Evolutionary conservation across 257 asterid genomes (phyloP).

Genomic region (Verbena officinalis): DNA sequence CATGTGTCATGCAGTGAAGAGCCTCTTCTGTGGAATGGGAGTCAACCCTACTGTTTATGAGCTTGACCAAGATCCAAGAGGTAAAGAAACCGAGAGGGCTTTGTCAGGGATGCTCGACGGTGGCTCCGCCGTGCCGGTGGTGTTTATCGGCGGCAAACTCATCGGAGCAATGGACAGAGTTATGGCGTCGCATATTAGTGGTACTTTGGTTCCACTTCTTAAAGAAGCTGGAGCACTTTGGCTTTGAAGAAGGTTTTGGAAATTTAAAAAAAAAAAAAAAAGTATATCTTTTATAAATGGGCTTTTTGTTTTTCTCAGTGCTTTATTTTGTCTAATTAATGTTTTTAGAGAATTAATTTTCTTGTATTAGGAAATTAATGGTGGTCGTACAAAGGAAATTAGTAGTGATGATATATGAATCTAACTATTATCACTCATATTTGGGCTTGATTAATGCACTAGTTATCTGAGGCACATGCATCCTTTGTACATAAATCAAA

Average conservation of each 20-base stretch:
- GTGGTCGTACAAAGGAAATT: slow-evolving; percentile 30
- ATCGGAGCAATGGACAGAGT: slow-evolving; percentile 63
- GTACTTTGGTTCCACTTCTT: slow-evolving; percentile 58
- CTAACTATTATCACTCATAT: not conserved
- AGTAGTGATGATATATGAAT: not conserved
- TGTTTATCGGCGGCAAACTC: slow-evolving; percentile 60
- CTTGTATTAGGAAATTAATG: slow-evolving; percentile 11
- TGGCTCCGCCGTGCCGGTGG: slow-evolving; percentile 54
- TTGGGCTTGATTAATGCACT: slow-evolving; percentile 21
- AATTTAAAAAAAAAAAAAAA: no score
- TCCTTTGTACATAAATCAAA: slow-evolving; percentile 31
- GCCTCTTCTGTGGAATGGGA: slow-evolving; percentile 62
- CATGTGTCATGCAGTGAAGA: slow-evolving; percentile 65
- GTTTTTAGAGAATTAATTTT: slow-evolving; percentile 7
- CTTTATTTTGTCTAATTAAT: not conserved
- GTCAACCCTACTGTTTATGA: slow-evolving; percentile 59
- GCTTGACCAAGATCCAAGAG: slow-evolving; percentile 57
- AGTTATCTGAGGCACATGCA: slow-evolving; percentile 24
- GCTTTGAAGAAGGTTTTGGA: slow-evolving; percentile 37
- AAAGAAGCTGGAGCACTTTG: slow-evolving; percentile 68
- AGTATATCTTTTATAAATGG: not conserved
- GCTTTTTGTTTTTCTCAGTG: not conserved
- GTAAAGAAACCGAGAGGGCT: slow-evolving; percentile 46
- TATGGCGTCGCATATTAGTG: slow-evolving; percentile 60
- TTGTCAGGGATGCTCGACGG: slow-evolving; percentile 43